phyloP scores from a whole-genome alignment of 1,139 yeast species.

The Geotrichum restrictum region DNA sequence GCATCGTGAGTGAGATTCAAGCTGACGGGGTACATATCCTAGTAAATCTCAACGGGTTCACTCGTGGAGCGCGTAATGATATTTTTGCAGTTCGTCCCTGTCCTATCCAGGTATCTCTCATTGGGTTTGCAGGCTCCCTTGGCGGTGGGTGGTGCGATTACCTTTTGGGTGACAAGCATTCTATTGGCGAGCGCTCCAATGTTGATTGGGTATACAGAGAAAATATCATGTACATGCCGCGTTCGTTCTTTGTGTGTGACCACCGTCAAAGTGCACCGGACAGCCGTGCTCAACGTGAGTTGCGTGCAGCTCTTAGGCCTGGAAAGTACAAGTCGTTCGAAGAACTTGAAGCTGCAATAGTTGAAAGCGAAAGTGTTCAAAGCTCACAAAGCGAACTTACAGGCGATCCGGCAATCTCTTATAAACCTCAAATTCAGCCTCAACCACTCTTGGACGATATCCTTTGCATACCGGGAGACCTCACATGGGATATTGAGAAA shows the following conservation, averaged over 20 bases:
- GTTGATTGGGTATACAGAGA: constrained; percentile 29
- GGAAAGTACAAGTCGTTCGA: constrained; percentile 5
- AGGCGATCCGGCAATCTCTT: background rate
- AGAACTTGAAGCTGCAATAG: constrained; percentile 9
- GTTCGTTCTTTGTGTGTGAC: constrained; percentile 38
- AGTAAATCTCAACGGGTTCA: constrained; percentile 38
- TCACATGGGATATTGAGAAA: constrained; percentile 31
- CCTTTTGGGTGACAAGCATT: constrained; percentile 31
- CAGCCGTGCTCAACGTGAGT: constrained; percentile 20
- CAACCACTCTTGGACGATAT: constrained; percentile 10
- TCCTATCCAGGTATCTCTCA: constrained; percentile 36
- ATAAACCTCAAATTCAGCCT: background rate
- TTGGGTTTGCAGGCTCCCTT: constrained; percentile 40
- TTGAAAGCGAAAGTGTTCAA: background rate
- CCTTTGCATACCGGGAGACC: constrained; percentile 16
- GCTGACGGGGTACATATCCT: constrained; percentile 36
- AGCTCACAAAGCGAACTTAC: background rate
- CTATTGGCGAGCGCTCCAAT: constrained; percentile 18
- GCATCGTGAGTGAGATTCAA: constrained; percentile 31
- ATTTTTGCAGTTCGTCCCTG: constrained; percentile 38
- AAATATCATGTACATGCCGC: constrained; percentile 35
- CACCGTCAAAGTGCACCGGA: constrained; percentile 38
- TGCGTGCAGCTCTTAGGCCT: background rate
- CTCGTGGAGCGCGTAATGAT: constrained; percentile 39
- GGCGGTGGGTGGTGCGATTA: constrained; percentile 39